A percentile compares a stretch with the other conserved stretches of the same genome.
These are phyloP conservation scores for Lathyrus sativus DNA, from an alignment of 306 rosid genomes.

Conservation along the genomic window DNA sequence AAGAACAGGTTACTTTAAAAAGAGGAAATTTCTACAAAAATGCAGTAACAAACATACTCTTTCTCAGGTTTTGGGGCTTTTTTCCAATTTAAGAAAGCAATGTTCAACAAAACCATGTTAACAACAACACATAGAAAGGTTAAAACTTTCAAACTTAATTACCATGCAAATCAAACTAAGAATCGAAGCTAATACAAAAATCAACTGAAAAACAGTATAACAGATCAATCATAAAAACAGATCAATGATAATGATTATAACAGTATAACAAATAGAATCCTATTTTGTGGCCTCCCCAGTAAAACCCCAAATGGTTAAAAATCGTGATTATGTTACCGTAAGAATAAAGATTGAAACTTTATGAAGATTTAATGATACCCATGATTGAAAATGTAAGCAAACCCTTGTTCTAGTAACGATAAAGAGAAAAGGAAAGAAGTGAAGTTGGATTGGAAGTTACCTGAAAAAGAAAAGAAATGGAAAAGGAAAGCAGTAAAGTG, in stretches of 20 bases:
- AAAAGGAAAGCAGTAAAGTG: not conserved
- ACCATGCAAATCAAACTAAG: conserved; percentile 7
- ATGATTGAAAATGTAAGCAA: not conserved
- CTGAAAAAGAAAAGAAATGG: not conserved
- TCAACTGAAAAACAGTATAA: conserved; percentile 13
- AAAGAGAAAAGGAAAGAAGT: not conserved
- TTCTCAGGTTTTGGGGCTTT: not conserved
- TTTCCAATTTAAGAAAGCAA: not conserved
- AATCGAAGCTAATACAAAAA: conserved; percentile 21
- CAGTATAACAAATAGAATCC: conserved; percentile 8
- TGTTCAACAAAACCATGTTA: not conserved
- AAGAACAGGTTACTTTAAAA: not conserved
- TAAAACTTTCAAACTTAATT: conserved; percentile 26
- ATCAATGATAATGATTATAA: conserved; percentile 2
- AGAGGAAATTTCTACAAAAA: not conserved
- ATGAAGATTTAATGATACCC: conserved; percentile 31
- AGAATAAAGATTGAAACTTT: conserved; percentile 23
- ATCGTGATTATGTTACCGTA: not conserved
- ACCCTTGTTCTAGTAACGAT: not conserved
- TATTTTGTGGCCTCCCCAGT: conserved; percentile 21
- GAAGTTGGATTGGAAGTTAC: not conserved
- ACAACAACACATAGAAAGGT: not conserved
- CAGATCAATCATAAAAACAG: conserved; percentile 9
- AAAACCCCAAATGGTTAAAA: conserved; percentile 42
- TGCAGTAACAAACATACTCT: not conserved